These are phyloP conservation scores for Pisolithus marmoratus DNA, from an alignment of 768 basidiomycete species.

Conservation along the genomic window DNA sequence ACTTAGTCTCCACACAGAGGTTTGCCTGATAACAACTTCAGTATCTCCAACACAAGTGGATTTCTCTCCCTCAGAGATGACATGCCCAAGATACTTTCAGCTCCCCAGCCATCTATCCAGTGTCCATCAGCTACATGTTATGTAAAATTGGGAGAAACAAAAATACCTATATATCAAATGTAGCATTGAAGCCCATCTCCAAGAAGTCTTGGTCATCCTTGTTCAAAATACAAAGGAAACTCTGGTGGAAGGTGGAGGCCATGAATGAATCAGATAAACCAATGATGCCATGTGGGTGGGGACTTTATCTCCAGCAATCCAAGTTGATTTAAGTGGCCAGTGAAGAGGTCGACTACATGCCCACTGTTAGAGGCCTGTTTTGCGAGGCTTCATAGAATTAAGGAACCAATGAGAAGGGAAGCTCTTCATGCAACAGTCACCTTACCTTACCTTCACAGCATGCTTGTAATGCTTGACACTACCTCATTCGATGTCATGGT, in stretches of 20 bases:
- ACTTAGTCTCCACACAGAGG: conserved; percentile 98
- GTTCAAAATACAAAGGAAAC: too few relatives aligned
- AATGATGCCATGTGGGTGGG: conserved; percentile 97
- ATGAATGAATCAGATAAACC: too few relatives aligned
- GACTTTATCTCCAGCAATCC: conserved; percentile 98
- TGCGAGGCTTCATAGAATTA: conserved; percentile 96
- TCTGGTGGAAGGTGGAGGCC: too few relatives aligned
- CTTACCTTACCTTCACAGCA: conserved; percentile 75
- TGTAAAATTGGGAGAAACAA: neutral
- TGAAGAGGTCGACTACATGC: conserved; percentile 91
- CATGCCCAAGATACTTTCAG: conserved; percentile 98
- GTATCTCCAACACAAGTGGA: too few relatives aligned
- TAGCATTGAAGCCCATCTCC: too few relatives aligned
- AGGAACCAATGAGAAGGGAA: conserved; percentile 3
- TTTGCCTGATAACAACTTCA: conserved; percentile 96
- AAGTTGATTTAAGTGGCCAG: conserved; percentile 96
- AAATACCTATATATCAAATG: conserved; percentile 90
- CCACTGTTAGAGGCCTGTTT: conserved; percentile 92
- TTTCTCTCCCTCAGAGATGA: too few relatives aligned
- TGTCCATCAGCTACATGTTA: conserved; percentile 2
- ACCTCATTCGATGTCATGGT: conserved; percentile 98
- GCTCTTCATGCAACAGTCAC: neutral
- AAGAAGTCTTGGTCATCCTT: too few relatives aligned
- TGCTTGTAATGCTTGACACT: conserved; percentile 96
- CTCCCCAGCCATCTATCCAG: conserved; percentile 87